Percentiles rank a stretch among this genome's conserved stretches.
Conservation (phyloP, 1,139 yeast genomes). For the Yamadazyma sp. region DNA sequence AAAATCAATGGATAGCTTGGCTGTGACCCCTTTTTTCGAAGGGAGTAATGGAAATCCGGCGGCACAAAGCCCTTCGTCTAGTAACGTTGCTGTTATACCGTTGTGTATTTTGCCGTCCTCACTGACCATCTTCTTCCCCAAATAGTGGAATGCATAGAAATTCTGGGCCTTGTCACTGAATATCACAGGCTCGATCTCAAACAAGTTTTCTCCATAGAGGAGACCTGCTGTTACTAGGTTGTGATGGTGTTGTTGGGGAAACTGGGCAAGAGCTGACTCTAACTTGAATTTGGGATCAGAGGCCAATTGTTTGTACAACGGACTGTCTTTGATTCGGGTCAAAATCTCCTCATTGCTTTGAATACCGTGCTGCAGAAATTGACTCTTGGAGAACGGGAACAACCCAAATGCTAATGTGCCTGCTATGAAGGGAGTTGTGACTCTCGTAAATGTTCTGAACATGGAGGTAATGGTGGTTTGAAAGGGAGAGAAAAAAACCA, state of each 20-base stretch:
- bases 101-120: constrained; percentile 80
- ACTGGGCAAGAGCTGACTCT: constrained; percentile 38
- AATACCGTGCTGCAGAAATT: constrained; percentile 21
- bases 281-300: constrained; percentile 25
- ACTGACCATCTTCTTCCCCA: constrained; percentile 67
- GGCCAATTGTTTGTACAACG: constrained; percentile 30
- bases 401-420: constrained; percentile 49
- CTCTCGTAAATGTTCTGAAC: constrained; percentile 26
- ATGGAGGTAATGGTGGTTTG: constrained; percentile 15
- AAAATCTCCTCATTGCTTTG: constrained; percentile 33
- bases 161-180: constrained; percentile 51
- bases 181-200: constrained; percentile 68
- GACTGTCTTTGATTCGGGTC: constrained; percentile 28
- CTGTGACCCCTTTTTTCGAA: constrained; percentile 87
- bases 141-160: constrained; percentile 62
- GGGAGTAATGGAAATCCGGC: constrained; percentile 90
- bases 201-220: constrained; percentile 58
- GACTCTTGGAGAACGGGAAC: constrained; percentile 44
- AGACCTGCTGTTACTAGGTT: constrained; percentile 70
- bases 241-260: constrained; percentile 61
- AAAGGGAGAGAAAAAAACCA: background rate
- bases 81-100: constrained; percentile 77
- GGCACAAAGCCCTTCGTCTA: constrained; percentile 84
- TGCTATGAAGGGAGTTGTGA: constrained; percentile 36
- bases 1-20: constrained; percentile 67